These are phyloP conservation scores for Pontederia paniculata DNA, from an alignment of 176 grass and related monocot genomes.

Conservation along the genomic window DNA sequence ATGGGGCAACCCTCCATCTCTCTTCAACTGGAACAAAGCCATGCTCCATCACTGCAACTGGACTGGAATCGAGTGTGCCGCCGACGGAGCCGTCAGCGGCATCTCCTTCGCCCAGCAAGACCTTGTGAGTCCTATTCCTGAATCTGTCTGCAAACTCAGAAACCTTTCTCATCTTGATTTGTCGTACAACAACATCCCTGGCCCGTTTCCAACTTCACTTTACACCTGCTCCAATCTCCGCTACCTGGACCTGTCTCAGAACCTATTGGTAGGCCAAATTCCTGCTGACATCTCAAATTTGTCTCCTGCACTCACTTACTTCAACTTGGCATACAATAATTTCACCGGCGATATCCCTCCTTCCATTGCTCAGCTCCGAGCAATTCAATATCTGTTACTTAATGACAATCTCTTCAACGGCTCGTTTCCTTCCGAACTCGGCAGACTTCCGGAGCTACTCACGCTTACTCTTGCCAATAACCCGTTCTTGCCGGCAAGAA, in stretches of 20 bases:
- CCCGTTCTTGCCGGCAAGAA: neutral
- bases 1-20: conserved; percentile 22
- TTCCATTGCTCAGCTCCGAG: conserved; percentile 3
- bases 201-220: conserved; percentile 22
- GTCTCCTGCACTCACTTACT: conserved; percentile 23
- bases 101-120: neutral
- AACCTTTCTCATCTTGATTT: conserved; percentile 24
- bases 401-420: conserved; percentile 43
- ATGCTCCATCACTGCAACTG: conserved; percentile 16
- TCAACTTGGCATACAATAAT: conserved; percentile 28
- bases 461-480: conserved; percentile 27
- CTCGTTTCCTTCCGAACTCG: conserved; percentile 33
- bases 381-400: conserved; percentile 27
- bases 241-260: conserved; percentile 38
- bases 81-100: neutral
- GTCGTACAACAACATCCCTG: conserved; percentile 27
- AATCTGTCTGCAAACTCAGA: conserved; percentile 34
- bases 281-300: conserved; percentile 20
- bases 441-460: conserved; percentile 15
- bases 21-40: conserved; percentile 35
- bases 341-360: conserved; percentile 32
- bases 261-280: conserved; percentile 25
- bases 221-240: conserved; percentile 30
- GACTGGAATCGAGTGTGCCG: neutral
- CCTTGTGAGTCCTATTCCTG: conserved; percentile 6